A percentile compares a stretch with the other conserved stretches of the same genome.
phyloP scores from a whole-genome alignment of 306 rosid species.

The Medicago ruthenica region DNA sequence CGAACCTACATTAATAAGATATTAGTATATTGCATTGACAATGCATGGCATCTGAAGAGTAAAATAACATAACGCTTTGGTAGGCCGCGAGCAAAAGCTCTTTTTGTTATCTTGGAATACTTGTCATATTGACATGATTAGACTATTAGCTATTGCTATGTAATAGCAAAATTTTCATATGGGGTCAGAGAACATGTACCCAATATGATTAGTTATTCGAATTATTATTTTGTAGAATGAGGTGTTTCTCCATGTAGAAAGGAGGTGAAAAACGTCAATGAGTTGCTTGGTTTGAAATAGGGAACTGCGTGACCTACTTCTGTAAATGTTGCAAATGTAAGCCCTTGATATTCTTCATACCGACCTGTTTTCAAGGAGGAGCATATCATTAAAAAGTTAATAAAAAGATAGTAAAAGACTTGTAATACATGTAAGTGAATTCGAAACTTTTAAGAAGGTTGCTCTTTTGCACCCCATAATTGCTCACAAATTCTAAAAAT shows the following conservation, averaged over 20 bases:
- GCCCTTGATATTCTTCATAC: conserved; percentile 82
- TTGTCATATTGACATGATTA: conserved; percentile 15
- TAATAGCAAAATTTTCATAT: conserved; percentile 49
- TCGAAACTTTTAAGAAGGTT: no score
- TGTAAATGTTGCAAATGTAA: conserved; percentile 84
- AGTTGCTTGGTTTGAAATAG: conserved; percentile 82
- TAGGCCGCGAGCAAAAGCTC: conserved; percentile 30
- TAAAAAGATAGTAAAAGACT: neutral
- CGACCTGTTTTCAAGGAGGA: conserved; percentile 54
- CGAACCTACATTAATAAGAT: neutral
- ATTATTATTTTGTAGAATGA: conserved; percentile 53
- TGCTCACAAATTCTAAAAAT: no score
- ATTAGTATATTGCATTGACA: neutral
- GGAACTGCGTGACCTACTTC: conserved; percentile 97
- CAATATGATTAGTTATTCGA: conserved; percentile 22
- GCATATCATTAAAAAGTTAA: neutral
- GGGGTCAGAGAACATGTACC: conserved; percentile 17
- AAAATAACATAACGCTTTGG: neutral
- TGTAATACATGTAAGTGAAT: neutral
- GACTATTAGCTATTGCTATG: conserved; percentile 37
- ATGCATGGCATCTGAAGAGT: neutral
- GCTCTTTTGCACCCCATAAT: no score
- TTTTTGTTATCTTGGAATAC: conserved; percentile 33
- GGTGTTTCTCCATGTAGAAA: conserved; percentile 73
- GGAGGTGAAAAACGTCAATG: conserved; percentile 77